Percentiles rank a stretch among this genome's conserved stretches.
Evolutionary conservation across 2,329 filamentous ascomycete genomes (phyloP).

Genomic region (Pseudogymnoascus sp.): DNA sequence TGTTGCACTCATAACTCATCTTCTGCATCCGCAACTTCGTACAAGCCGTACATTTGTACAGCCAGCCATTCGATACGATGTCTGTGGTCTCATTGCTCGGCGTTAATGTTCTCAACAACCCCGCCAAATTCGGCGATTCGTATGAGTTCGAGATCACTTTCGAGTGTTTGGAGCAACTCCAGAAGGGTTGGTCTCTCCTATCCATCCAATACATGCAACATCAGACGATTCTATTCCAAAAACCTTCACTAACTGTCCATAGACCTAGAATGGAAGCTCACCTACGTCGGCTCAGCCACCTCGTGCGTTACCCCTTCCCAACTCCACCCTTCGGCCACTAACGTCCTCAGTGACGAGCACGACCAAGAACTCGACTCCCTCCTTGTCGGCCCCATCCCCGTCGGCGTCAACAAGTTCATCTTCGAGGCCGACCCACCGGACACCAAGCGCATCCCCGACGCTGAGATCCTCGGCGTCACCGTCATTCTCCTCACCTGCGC

Average conservation of each 20-base stretch:
- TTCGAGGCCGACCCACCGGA: constrained; percentile 94
- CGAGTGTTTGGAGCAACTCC: constrained; percentile 88
- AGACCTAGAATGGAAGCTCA: constrained; percentile 99
- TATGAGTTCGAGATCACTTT: constrained; percentile 99
- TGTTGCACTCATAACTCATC: constrained; percentile 18
- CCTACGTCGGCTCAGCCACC: constrained; percentile 96
- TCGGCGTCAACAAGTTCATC: constrained; percentile 97
- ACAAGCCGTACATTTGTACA: not conserved
- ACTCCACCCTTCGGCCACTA: constrained; percentile 18
- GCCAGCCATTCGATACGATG: constrained; percentile 50
- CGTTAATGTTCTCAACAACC: constrained; percentile 95
- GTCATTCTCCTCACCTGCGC: constrained; percentile 94
- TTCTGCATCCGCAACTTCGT: constrained; percentile 18
- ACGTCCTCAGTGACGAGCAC: constrained; percentile 69
- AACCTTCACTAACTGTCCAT: constrained; percentile 17
- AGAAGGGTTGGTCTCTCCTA: constrained; percentile 61
- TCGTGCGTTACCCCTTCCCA: constrained; percentile 56
- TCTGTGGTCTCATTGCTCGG: constrained; percentile 94
- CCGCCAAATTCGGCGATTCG: constrained; percentile 82
- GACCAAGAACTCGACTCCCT: constrained; percentile 98
- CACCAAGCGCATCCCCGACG: constrained; percentile 82
- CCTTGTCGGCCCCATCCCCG: constrained; percentile 92
- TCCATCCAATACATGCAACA: constrained; percentile 8
- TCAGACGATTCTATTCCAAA: constrained; percentile 12
- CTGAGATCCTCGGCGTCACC: constrained; percentile 93